Conservation (phyloP, 495 filamentous ascomycete genomes). For the Hyaloscypha finlandica region DNA sequence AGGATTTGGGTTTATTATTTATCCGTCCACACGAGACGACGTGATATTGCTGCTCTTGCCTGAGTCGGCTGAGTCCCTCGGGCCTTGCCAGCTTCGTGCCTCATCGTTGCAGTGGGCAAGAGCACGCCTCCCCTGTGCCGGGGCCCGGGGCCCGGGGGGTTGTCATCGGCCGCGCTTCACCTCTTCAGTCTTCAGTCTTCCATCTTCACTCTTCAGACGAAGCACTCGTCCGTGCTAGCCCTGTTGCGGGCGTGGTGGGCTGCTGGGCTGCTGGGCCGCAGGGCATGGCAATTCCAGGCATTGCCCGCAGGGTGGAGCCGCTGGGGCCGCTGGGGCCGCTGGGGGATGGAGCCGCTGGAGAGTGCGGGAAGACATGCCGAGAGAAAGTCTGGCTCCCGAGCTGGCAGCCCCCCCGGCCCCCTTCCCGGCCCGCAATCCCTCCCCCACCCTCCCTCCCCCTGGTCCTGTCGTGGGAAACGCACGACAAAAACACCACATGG, state of each 20-base stretch:
- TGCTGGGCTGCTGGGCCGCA: too few relatives aligned
- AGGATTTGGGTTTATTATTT: slow-evolving; percentile 1
- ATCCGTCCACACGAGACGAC: slow-evolving; percentile 1
- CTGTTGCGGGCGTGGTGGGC: background rate
- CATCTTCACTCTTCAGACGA: background rate
- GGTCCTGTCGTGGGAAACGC: background rate
- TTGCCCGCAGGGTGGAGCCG: too few relatives aligned
- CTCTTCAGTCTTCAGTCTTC: background rate
- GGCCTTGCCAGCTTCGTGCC: background rate
- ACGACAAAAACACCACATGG: background rate
- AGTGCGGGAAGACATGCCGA: background rate
- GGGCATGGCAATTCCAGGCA: too few relatives aligned
- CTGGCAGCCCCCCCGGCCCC: background rate
- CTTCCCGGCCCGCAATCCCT: background rate
- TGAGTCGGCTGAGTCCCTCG: too few relatives aligned
- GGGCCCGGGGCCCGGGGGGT: background rate
- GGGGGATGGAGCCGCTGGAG: background rate
- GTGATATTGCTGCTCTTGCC: background rate
- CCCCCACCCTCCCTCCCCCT: too few relatives aligned
- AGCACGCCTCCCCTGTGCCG: background rate
- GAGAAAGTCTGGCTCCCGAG: background rate
- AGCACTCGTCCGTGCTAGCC: background rate
- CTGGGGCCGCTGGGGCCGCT: background rate
- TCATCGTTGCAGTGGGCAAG: background rate
- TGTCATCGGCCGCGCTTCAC: background rate